Base-by-base conservation (phyloP, 2,329 filamentous ascomycete genomes). In the Penicillium nordicum region DNA sequence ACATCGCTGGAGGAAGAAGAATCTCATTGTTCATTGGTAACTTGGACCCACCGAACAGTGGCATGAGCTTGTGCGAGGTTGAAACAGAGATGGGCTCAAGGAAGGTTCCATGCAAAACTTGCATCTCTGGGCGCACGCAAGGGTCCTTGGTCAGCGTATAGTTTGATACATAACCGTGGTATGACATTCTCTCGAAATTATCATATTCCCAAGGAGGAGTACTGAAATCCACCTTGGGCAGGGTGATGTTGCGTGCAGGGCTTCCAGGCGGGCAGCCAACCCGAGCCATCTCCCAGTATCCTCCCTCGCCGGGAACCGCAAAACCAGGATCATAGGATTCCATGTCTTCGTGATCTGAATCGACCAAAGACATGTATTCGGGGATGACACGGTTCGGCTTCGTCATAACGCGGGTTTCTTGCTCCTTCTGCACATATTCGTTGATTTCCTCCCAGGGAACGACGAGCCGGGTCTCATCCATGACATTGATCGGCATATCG, bases 21-120 rank as follows among this genome's bases (percentile, higher is more conserved):
- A 82, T 81, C 53, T 82, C 80, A 58, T 81, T 82, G 68, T 80
- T 81, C 66, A 78, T 72, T 1, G 75, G 67, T 0, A 82, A 66
- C 56, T 82, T 82, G 12, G 76, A 79, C 11, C 78, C 78, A 2
- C 79, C 76, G 43, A 82, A 82, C 2, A 82, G 64, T 8, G 80
- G 80, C 46, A 81, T 72, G 27, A 82, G 68, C 21, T 72, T 67
- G 40, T 72, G 69, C 0, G 77, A 75, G n/a, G 73, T 78, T 1
- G 71, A 71, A 4, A 76, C 70, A 4, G 78, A 77, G n/a, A 78
- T 67, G 3, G 79, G 79, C 50, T 79, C 77, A 30, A 80, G 74
- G 50, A 82, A 80, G 3, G 73, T 74, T 34, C 79, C 80, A 57
- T 82, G 80, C 1, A 78, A 63, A 16, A 71, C 72, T 57, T 77